Evolutionary conservation across 805 yeast species (phyloP), one percentile per base, ranked within the genome.

Genomic region (Ogataea saltuana): DNA sequence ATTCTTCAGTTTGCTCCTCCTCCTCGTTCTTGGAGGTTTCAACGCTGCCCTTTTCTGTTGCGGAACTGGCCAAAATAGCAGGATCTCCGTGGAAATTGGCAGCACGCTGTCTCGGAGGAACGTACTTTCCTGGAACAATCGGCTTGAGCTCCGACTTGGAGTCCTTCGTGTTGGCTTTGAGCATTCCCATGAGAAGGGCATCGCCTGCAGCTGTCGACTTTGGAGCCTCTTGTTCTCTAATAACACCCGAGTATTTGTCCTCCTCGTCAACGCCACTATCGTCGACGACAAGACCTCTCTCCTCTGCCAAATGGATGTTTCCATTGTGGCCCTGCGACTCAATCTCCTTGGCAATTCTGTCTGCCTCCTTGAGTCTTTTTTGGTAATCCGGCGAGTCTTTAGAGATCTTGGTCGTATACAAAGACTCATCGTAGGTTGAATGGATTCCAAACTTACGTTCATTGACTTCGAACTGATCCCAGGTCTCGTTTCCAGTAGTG

Each of bases 401-500:
- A 58, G 89, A 63, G 60, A 85, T 67, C 49, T 78, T 78, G 0
- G 97, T 89, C 18, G 98, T 91, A 66, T 91, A 91, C 48, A 85
- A 69, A 61, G 81, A 81, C 65, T 91, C 98, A 61, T 90, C 91
- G 62, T 76, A 85, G 25, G 88, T 76, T 0, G 96, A 83, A 51
- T 78, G 83, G 37, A 93, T 83, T 28, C 97, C 97, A 63, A 93
- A 93, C 65, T 86, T 84, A 45, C 80, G 76, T 61, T 87, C 85
- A 64, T 93, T 93, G n/a, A 80, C 91, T 41, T 86, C 85, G 66
- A 93, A 93, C 69, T 93, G 99, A 67, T 93, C 97, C 98, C 98
- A 93, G 17, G 49, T 48, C 7, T 55, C 54, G 3, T 42, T 29
- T 17, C 58, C 61, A 22, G 15, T 15, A 6, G 11, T 25, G 27